Evolutionary conservation across 495 filamentous ascomycete genomes (phyloP), one percentile per base, ranked within the genome.

Genomic region (Neurospora sp.): DNA sequence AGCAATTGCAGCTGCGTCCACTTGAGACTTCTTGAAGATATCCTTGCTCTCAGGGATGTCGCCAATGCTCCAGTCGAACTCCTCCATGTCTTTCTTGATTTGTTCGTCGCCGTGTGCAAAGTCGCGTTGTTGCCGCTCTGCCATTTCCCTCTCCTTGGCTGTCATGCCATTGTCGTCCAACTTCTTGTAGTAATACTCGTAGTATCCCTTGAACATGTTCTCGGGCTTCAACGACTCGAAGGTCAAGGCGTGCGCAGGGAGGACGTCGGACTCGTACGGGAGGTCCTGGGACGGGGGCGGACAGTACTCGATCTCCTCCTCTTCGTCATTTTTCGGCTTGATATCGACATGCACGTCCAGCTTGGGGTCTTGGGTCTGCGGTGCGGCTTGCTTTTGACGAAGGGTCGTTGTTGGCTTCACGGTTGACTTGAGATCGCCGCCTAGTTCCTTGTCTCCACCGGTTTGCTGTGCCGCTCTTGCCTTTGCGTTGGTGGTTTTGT

Each of bases 401-500:
- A 73, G 71, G 41, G 73, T 75, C 6, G 82, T 84, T 14, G 79
- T 83, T 20, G 81, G 81, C 38, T 78, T 82, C 70, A 79, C 80
- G 5, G 73, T 76, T 0, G 84, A 81, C 76, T 85, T 85, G 41
- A 84, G 70, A 71, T 84, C 77, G n/a, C 79, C 80, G 31, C 79
- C 77, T 42, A 79, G 78, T 20, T 79, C 77, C 74, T 86, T 87
- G 54, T 77, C 85, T 20, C 81, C 84, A 1, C 81, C 77, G 5
- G 82, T 77, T 23, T 82, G 93, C 76, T 91, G 89, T 44, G 90
- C 86, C 5, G 87, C 87, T 77, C 86, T 92, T 70, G 92, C 87
- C 84, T 96, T 98, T 48, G 92, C 92, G 82, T 99, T 99, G 59
- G 96, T 98, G 0, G 95, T 98, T 82, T 99, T 99, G 84, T 90